These are phyloP conservation scores for Erysimum pusillum DNA, from an alignment of 441 rosid species.

Conservation along the genomic window DNA sequence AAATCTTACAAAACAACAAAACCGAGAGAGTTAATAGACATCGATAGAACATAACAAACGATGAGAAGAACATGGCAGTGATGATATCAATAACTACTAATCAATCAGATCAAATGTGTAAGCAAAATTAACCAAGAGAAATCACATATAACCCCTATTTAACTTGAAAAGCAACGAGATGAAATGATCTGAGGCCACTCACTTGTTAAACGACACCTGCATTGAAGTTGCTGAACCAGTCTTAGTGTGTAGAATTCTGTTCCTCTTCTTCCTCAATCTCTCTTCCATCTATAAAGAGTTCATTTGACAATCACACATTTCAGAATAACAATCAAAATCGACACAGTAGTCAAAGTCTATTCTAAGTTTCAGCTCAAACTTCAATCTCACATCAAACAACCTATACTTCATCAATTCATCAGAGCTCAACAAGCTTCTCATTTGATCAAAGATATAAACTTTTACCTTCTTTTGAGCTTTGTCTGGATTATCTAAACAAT, in stretches of 20 bases:
- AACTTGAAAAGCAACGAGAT: not conserved
- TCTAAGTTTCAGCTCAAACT: not conserved
- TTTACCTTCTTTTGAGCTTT: constrained; percentile 77
- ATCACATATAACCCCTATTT: not conserved
- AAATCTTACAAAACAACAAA: constrained; percentile 61
- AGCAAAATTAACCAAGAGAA: not conserved
- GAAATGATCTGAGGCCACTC: constrained; percentile 41
- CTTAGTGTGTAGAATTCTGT: constrained; percentile 78
- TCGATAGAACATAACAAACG: not conserved
- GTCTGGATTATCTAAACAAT: constrained; percentile 74
- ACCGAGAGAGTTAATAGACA: not conserved
- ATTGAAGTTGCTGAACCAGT: constrained; percentile 80
- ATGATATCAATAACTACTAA: constrained; percentile 9
- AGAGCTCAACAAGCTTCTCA: constrained; percentile 12
- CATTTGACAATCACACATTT: not conserved
- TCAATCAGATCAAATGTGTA: not conserved
- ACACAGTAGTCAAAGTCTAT: not conserved
- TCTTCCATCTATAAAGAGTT: constrained; percentile 72
- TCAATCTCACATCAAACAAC: not conserved
- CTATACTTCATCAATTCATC: not conserved
- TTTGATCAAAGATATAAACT: not conserved
- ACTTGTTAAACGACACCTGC: constrained; percentile 88
- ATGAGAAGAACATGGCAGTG: not conserved
- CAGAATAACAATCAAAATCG: not conserved
- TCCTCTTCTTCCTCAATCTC: constrained; percentile 82